Base-by-base conservation (phyloP, 176 grass and related monocot genomes). In the Bonia amplexicaulis region DNA sequence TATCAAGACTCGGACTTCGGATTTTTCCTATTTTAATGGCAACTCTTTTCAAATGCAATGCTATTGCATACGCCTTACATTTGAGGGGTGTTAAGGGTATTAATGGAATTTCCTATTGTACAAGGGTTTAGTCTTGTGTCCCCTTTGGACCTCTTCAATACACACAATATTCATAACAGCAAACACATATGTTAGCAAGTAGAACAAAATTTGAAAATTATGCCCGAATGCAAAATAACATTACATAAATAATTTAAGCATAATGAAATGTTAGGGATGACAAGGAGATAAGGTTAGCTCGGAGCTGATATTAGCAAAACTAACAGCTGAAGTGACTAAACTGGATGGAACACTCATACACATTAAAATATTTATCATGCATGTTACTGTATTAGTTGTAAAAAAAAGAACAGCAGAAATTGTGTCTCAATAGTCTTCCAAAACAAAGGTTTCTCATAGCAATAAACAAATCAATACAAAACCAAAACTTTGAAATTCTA, bases 161-260 rank as follows among this genome's bases (percentile, higher is more conserved):
- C n/a, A n/a, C n/a, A n/a, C n/a, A n/a, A n/a, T n/a, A n/a, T n/a
- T n/a, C n/a, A n/a, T n/a, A n/a, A n/a, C n/a, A n/a, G 73, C 35
- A 62, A 77, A 76, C 26, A 67, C 55, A 63, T 15, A 69, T 25
- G 62, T 73, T 48, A 81, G 41, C 46, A 82, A 79, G 76, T 9
- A 73, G 37, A 74, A 64, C 42, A 76, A 53, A 65, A n/a, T n/a
- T n/a, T n/a, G n/a, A n/a, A n/a, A n/a, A 85, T 60, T 65, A 72
- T 65, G 68, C 26, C 7, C 15, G 19, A 6, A 29, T 53, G 12
- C 71, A 60, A 60, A 53, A 45, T 13, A 77, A 51, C 53, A 74
- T 53, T 57, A 62, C 44, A 63, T 75, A 76, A 41, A 63, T 51
- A 77, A 74, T 60, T 73, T 13, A 83, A 59, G 3, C 25, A 84